A percentile compares a stretch with the other conserved stretches of the same genome.
These are phyloP conservation scores for Chlorella sorokiniana DNA, from an alignment of 139 green algal species.

Conservation along the genomic window DNA sequence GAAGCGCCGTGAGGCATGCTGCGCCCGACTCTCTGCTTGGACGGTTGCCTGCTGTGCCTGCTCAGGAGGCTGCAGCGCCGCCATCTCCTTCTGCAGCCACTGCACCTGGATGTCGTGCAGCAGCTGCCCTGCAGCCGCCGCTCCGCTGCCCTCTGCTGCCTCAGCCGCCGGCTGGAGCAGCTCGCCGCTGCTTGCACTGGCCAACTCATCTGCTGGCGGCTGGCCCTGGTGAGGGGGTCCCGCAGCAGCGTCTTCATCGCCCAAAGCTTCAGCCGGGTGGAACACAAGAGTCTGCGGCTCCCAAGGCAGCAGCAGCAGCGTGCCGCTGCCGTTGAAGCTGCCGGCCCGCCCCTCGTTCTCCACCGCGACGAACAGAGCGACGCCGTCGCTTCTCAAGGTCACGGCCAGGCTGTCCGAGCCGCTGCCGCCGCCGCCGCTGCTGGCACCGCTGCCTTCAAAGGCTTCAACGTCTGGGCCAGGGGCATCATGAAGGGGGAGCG, in stretches of 20 bases:
- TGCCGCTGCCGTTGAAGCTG: conserved; percentile 50
- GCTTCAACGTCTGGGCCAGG: too few relatives aligned
- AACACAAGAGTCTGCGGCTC: conserved; percentile 41
- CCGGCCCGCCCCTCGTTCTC: conserved; percentile 31
- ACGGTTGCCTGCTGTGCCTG: too few relatives aligned
- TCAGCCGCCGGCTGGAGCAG: neutral
- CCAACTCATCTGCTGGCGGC: neutral
- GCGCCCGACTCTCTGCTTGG: too few relatives aligned
- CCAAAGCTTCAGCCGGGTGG: neutral
- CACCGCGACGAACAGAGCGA: conserved; percentile 37
- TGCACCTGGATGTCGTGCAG: neutral
- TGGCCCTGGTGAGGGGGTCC: neutral
- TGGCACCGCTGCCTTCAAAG: neutral
- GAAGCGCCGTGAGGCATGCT: neutral
- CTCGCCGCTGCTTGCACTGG: neutral
- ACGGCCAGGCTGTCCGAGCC: conserved; percentile 10
- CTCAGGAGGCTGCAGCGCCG: neutral
- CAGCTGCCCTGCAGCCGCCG: neutral
- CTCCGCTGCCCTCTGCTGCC: neutral
- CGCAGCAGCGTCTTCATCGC: too few relatives aligned
- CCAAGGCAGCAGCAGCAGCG: conserved; percentile 56
- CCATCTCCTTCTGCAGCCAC: conserved; percentile 17
- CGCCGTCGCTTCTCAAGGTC: conserved; percentile 1
- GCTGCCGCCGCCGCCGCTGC: neutral
- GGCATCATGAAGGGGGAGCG: neutral